Evolutionary conservation across 345 rosid species (phyloP).

Genomic region (Populus nigra): DNA sequence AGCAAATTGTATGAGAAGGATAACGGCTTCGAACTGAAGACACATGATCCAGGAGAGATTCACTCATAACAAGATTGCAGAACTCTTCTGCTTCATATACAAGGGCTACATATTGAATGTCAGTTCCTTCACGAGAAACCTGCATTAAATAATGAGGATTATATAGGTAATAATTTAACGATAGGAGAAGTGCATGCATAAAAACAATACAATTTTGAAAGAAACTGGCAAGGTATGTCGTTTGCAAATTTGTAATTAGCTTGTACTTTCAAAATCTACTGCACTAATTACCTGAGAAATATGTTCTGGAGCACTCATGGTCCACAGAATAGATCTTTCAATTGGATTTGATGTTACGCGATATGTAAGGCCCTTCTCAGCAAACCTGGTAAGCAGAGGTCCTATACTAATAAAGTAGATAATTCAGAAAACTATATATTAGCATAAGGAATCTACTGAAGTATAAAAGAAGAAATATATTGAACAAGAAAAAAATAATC

Average conservation of each 20-base stretch:
- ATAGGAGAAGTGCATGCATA: not conserved
- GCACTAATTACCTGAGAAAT: slow-evolving; percentile 54
- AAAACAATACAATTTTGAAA: not conserved
- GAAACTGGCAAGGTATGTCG: not conserved
- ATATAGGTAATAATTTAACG: too few species aligned
- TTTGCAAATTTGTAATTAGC: not conserved
- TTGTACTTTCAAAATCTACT: not conserved
- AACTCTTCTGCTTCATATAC: slow-evolving; percentile 82
- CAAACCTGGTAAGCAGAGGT: slow-evolving; percentile 73
- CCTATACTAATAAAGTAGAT: slow-evolving; percentile 48
- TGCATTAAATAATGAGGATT: slow-evolving; percentile 34
- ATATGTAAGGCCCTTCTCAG: slow-evolving; percentile 73
- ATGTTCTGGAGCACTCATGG: slow-evolving; percentile 71
- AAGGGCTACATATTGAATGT: slow-evolving; percentile 56
- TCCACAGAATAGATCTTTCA: slow-evolving; percentile 85
- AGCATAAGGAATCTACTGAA: slow-evolving; percentile 10
- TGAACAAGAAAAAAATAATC: slow-evolving; percentile 3
- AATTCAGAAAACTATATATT: slow-evolving; percentile 21
- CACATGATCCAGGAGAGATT: slow-evolving; percentile 52
- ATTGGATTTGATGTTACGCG: slow-evolving; percentile 70
- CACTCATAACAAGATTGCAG: slow-evolving; percentile 63
- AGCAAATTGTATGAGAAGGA: slow-evolving; percentile 84
- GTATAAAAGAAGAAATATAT: not conserved
- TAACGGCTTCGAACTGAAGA: slow-evolving; percentile 56
- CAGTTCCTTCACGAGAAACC: slow-evolving; percentile 50